A percentile compares a stretch with the other conserved stretches of the same genome.
These are phyloP conservation scores for Pseudoturritis turrita DNA, from an alignment of 345 rosid genomes.

Conservation along the genomic window DNA sequence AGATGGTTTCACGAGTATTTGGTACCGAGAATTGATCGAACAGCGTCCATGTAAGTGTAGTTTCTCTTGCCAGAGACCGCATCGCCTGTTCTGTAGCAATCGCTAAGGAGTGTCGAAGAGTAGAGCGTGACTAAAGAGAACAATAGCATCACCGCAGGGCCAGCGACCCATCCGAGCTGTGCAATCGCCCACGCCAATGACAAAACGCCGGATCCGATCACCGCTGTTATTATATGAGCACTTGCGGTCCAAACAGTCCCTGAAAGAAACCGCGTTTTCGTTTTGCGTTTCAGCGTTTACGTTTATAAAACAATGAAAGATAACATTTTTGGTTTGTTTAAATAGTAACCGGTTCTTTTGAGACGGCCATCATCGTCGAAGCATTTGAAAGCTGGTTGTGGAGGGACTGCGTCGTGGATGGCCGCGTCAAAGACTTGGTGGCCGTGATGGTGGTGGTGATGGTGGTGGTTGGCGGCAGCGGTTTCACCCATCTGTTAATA, in stretches of 20 bases:
- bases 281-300: conserved; percentile 5
- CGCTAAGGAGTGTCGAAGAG: conserved; percentile 64
- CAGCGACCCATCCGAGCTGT: conserved; percentile 87
- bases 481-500: conserved; percentile 45
- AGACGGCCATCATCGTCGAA: conserved; percentile 77
- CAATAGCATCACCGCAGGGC: conserved; percentile 71
- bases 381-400: conserved; percentile 39
- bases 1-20: background rate
- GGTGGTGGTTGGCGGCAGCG: conserved; percentile 39
- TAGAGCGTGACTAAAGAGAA: conserved; percentile 65
- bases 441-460: conserved; percentile 25
- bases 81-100: conserved; percentile 66
- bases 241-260: conserved; percentile 83
- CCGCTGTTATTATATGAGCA: conserved; percentile 81
- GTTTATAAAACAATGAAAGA: background rate
- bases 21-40: conserved; percentile 68
- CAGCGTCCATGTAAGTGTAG: conserved; percentile 76
- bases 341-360: conserved; percentile 50
- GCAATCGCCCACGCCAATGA: conserved; percentile 84
- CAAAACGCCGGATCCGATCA: conserved; percentile 87
- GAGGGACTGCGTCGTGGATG: conserved; percentile 20
- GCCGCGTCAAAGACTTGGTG: conserved; percentile 41
- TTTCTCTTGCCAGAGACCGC: conserved; percentile 60
- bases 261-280: conserved; percentile 9
- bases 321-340: background rate